A percentile compares a stretch with the other conserved stretches of the same genome.
Conservation (phyloP, 805 yeast genomes). For the Spencermartinsiella europaea region DNA sequence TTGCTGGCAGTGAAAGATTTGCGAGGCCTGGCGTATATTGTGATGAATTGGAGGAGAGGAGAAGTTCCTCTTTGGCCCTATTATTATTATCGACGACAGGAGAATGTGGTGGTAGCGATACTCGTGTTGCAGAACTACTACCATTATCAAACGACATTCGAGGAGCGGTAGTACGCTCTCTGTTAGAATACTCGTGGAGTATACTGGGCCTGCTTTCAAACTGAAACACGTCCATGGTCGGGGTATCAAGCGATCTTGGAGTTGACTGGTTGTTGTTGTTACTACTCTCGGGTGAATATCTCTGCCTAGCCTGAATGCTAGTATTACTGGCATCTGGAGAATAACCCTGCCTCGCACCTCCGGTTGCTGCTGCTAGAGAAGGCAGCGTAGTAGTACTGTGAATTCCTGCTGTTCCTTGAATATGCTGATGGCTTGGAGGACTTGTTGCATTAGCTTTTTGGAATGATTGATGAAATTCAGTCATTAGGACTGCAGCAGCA, state of each 20-base stretch:
- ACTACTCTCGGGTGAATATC: not conserved
- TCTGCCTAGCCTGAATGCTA: not conserved
- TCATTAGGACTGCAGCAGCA: slow-evolving; percentile 23
- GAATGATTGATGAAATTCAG: slow-evolving; percentile 21
- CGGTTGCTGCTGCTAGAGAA: slow-evolving; percentile 1
- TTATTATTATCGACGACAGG: not conserved
- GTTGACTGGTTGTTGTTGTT: not conserved
- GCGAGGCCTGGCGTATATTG: not conserved
- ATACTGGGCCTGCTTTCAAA: not conserved
- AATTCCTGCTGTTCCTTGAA: not conserved
- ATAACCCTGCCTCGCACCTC: not conserved
- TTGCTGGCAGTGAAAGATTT: not conserved
- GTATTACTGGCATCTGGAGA: not conserved
- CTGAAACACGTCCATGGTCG: not conserved
- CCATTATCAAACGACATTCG: not conserved
- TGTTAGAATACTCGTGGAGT: not conserved
- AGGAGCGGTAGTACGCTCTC: not conserved
- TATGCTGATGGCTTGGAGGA: not conserved
- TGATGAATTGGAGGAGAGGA: too few species aligned
- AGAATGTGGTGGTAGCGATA: not conserved
- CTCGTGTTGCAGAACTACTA: not conserved
- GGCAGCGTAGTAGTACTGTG: not conserved
- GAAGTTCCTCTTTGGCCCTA: too few species aligned
- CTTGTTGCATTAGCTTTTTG: slow-evolving; percentile 4
- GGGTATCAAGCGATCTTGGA: not conserved